phyloP scores from a whole-genome alignment of 148 eudicot genomes.

The Silene uniflora region DNA sequence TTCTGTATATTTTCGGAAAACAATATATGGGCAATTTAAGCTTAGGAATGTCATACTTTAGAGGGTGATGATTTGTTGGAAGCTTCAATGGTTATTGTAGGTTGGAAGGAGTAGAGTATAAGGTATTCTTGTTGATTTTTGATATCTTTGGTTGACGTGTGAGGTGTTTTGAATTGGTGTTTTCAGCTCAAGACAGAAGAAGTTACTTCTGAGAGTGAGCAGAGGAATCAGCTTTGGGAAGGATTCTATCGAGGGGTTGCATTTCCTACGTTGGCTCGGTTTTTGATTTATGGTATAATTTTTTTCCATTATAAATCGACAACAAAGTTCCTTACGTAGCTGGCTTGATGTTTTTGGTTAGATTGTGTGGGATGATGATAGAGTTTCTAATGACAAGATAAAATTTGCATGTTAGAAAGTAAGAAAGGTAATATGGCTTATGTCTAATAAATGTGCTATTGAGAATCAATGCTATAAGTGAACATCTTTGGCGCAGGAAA shows the following conservation, averaged over 20 bases:
- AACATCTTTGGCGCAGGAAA: neutral
- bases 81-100: neutral
- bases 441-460: neutral
- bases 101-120: neutral
- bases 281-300: conserved; percentile 55
- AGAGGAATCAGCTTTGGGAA: conserved; percentile 43
- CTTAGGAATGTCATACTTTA: neutral
- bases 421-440: neutral
- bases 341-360: neutral
- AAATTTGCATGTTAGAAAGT: too few relatives aligned
- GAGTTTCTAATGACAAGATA: neutral
- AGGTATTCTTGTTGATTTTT: neutral
- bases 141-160: conserved; percentile 6
- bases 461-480: neutral
- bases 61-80: neutral
- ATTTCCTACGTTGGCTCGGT: conserved; percentile 62
- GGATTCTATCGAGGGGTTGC: conserved; percentile 69
- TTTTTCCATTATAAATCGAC: neutral
- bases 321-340: neutral
- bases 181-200: conserved; percentile 42
- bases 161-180: conserved; percentile 1
- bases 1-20: neutral
- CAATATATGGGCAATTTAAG: neutral
- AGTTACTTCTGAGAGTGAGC: conserved; percentile 39
- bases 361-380: neutral